Evolutionary conservation across 805 yeast species (phyloP), one percentile per base, ranked within the genome.

Genomic region (Cyberlindnera americana): DNA sequence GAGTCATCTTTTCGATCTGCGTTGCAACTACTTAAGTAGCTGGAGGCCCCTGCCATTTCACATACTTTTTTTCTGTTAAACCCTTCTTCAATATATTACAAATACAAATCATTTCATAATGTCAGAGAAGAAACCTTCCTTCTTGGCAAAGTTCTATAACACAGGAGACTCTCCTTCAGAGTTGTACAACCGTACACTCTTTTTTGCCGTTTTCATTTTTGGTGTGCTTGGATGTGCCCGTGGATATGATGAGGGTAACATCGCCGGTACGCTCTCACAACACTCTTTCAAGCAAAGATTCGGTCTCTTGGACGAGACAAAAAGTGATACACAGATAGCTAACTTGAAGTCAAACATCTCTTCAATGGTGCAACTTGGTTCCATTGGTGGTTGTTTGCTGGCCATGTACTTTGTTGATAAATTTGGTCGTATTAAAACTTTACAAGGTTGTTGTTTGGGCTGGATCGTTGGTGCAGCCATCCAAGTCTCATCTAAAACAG

Each of bases 281-380:
- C 42, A 46, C 4, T 61, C 73, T 0, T 77, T 77, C 53, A 57
- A 50, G 22, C 37, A 51, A 6, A 55, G 57, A 35, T 74, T 75
- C 49, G 77, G 77, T 0, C 61, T 77, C 18, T 51, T 57, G 13
- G 75, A 73, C 48, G 51, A 61, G 5, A 45, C 48, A 18, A 66
- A 65, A 46, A 35, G 70, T 4, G 59, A 46, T 4, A 26, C 54
- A 6, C 54, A 65, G 11, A 29, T 69, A n/a, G 79, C 79, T 5
- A 61, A 70, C 46, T 54, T 72, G 46, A 67, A 66, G 46, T 72
- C 79, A 6, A 77, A 74, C 52, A 76, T 77, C 50, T 66, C 75
- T 4, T 62, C 80, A 6, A 77, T 77, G 81, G 81, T 76, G 8
- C 78, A 73, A 49, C 53, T 77, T 21, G 79, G 79, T 3, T 69